Percentiles rank a stretch among this genome's conserved stretches.
phyloP scores from a whole-genome alignment of 441 rosid species.

The Gossypium lobatum region DNA sequence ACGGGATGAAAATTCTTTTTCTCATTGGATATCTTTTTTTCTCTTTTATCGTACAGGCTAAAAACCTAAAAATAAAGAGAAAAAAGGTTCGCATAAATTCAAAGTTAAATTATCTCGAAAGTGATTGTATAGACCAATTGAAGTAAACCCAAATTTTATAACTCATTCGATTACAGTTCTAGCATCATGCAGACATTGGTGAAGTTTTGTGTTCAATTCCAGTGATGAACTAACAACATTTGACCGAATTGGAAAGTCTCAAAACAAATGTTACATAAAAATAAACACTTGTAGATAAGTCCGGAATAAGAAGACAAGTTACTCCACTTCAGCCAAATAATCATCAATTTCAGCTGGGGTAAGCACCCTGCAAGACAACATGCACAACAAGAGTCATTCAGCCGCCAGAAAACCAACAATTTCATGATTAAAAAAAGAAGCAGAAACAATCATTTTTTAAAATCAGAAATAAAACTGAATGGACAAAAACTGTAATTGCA shows the following conservation, averaged over 20 bases:
- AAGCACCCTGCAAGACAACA: slow-evolving; percentile 41
- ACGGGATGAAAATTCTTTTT: background rate
- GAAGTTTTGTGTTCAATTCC: background rate
- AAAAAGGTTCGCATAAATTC: background rate
- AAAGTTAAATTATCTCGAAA: background rate
- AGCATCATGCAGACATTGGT: background rate
- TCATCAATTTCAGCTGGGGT: slow-evolving; percentile 67
- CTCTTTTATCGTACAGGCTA: background rate
- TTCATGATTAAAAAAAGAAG: background rate
- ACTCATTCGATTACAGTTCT: background rate
- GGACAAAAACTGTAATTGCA: background rate
- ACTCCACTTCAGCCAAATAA: slow-evolving; percentile 67
- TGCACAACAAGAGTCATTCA: background rate
- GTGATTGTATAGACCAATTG: background rate
- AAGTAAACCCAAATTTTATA: background rate
- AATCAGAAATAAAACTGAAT: background rate
- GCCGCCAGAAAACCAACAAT: background rate
- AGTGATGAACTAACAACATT: slow-evolving; percentile 2
- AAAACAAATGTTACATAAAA: slow-evolving; percentile 3
- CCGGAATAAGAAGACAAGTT: background rate
- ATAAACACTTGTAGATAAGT: background rate
- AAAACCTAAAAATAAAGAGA: too few relatives aligned
- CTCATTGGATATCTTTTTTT: background rate
- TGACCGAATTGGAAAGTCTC: background rate
- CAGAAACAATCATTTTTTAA: background rate